Conservation (phyloP, 140 eudicot genomes). For the Senecio squalidus region DNA sequence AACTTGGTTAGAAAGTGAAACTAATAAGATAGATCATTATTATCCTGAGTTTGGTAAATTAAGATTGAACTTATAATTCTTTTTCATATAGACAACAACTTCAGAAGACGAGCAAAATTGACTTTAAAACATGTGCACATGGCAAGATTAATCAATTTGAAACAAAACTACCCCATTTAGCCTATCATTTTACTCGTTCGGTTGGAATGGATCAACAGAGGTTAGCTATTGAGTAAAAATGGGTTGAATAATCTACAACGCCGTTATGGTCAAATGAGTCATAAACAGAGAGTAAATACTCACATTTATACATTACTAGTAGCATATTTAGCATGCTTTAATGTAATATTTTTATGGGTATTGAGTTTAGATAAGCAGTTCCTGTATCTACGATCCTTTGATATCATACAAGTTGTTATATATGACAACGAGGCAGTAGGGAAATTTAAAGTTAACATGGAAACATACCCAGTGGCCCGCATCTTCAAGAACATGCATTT, state of each 20-base stretch:
- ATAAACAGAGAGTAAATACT: background rate
- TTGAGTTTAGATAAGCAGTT: background rate
- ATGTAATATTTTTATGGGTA: background rate
- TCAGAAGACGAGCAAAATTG: background rate
- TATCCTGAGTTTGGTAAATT: too few relatives aligned
- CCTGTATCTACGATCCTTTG: too few relatives aligned
- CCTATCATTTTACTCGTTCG: background rate
- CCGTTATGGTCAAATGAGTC: slow-evolving; percentile 1
- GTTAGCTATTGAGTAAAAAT: background rate
- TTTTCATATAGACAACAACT: background rate
- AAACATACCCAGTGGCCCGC: slow-evolving; percentile 95
- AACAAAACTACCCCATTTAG: background rate
- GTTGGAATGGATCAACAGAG: background rate
- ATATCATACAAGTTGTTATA: too few relatives aligned
- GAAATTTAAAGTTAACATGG: background rate
- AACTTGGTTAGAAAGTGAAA: too few relatives aligned
- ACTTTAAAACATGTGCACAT: background rate
- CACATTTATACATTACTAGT: background rate
- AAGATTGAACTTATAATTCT: too few relatives aligned
- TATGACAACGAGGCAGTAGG: background rate
- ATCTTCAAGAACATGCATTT: slow-evolving; percentile 98
- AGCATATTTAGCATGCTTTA: background rate
- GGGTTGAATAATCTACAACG: background rate
- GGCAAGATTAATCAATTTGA: slow-evolving; percentile 4
- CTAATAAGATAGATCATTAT: too few relatives aligned